Evolutionary conservation across 1,284 basidiomycete species (phyloP), one percentile per base, ranked within the genome.

Genomic region (Sphaerobolus stellatus): DNA sequence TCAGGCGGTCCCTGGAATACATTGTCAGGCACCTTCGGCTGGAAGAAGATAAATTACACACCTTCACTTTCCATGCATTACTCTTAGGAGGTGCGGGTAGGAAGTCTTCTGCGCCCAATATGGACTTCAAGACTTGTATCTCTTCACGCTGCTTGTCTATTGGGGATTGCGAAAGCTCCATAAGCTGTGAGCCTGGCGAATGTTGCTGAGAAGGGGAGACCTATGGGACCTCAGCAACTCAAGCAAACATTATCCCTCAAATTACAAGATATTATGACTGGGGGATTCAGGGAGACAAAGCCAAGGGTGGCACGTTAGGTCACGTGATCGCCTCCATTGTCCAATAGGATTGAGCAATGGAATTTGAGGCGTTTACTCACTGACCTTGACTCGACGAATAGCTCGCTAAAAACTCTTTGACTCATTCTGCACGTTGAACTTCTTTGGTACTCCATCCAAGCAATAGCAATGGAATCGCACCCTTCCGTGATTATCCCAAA

Each of bases 1-100:
- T 90, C 88, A 50, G 80, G 84, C 31, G 86, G 71, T 61, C 84
- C 53, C 53, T 54, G 9, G 24, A 9, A 28, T 18, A 27, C 28
- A 4, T 43, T 36, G 18, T 36, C 33, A 36, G 33, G 22, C 20
- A 8, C 29, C 4, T 40, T 50, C 36, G 41, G 9, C 7, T 29
- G 11, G 27, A 31, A n/a, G 25, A 9, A 48, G n/a, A n/a, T n/a
- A n/a, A n/a, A n/a, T n/a, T n/a, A n/a, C 33, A 20, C 22, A 49
- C 53, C 34, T 54, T 54, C n/a, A 54, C 30, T 25, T 48, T 48
- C 53, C 53, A 54, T 29, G 53, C 53, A 49, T 54, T 54, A 20
- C 38, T 28, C 29, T 49, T 48, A n/a, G 53, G 46, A 13, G 53
- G 46, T 14, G 34, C 46, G 4, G 47, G 53, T 30, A 54, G 47